A percentile compares a stretch with the other conserved stretches of the same genome.
phyloP scores from a whole-genome alignment of 768 basidiomycete genomes.

The Leucocoprinus birnbaumii region DNA sequence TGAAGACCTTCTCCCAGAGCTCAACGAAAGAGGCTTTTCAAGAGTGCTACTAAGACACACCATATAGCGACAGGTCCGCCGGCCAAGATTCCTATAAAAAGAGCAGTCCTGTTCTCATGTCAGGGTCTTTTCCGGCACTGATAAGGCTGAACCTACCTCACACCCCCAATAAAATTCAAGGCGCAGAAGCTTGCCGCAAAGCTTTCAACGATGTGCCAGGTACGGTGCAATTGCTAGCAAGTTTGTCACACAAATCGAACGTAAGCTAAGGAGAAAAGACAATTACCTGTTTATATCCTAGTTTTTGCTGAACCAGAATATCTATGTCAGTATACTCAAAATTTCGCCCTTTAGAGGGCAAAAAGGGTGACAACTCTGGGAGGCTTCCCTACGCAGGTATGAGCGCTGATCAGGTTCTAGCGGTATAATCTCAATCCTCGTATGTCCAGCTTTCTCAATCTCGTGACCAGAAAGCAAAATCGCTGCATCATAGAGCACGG shows the following conservation, averaged over 20 bases:
- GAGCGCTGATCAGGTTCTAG: slow-evolving; percentile 96
- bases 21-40: neutral
- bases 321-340: slow-evolving; percentile 46
- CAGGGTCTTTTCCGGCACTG: slow-evolving; percentile 1
- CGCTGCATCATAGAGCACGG: slow-evolving; percentile 17
- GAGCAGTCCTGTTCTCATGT: slow-evolving; percentile 49
- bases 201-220: slow-evolving; percentile 80
- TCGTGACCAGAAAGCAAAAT: slow-evolving; percentile 18
- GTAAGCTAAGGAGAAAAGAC: slow-evolving; percentile 2
- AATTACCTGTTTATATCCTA: slow-evolving; percentile 80
- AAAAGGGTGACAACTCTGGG: slow-evolving; percentile 56
- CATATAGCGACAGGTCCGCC: slow-evolving; percentile 89
- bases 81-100: slow-evolving; percentile 80
- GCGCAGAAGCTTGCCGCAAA: slow-evolving; percentile 88
- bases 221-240: slow-evolving; percentile 77
- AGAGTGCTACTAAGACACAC: slow-evolving; percentile 29
- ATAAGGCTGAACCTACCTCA: slow-evolving; percentile 45
- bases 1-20: slow-evolving; percentile 62
- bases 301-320: slow-evolving; percentile 47
- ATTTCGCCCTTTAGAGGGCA: slow-evolving; percentile 34
- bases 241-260: slow-evolving; percentile 6
- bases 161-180: slow-evolving; percentile 88
- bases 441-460: slow-evolving; percentile 28
- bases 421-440: slow-evolving; percentile 95
- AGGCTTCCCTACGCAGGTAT: slow-evolving; percentile 98